Evolutionary conservation across 495 filamentous ascomycete species (phyloP), one percentile per base, ranked within the genome.

Genomic region (Hamigera avellanea): DNA sequence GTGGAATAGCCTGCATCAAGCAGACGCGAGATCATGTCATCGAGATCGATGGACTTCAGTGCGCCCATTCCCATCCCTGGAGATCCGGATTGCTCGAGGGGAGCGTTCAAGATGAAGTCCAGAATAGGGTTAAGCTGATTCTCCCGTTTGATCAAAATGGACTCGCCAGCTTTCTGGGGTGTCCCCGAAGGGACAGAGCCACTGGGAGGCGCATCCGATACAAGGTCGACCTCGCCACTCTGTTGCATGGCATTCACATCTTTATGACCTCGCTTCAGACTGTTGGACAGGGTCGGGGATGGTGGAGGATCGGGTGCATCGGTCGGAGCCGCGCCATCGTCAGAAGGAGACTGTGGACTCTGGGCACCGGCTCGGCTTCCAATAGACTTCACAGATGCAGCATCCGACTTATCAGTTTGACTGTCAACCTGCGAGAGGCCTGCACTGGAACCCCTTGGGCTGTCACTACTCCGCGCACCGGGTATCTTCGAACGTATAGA

Each of bases 21-120:
- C 14, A 99, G 77, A 25, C 91, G 80, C 42, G 81, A 81, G 50
- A 99, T 99, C 74, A 94, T 95, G 52, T 96, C 91, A 50, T 99
- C 91, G 32, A 99, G 66, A 60, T 96, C 89, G 38, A 86, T 83
- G 21, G 83, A 75, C 62, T 93, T 94, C 52, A 94, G 69, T 18
- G 87, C 83, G 32, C 81, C 66, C 60, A 72, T 66, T 8, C 63
- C 61, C 61, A 66, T 69, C 2, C 65, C 63, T 6, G 63, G 63
- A 1, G 62, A 68, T 1, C 54, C 50, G 14, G 55, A 57, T 10
- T 55, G 46, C 26, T 68, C 63, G 14, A 61, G 27, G 1, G 57
- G 59, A 6, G 61, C 49, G 29, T 66, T 66, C 40, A 65, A 46
- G 19, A 67, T 62, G 40, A 64, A 64, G 39, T 66, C 61, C 37